Evolutionary conservation across 805 yeast genomes (phyloP), one percentile per base, ranked within the genome.

Genomic region (Pichia scutulata): DNA sequence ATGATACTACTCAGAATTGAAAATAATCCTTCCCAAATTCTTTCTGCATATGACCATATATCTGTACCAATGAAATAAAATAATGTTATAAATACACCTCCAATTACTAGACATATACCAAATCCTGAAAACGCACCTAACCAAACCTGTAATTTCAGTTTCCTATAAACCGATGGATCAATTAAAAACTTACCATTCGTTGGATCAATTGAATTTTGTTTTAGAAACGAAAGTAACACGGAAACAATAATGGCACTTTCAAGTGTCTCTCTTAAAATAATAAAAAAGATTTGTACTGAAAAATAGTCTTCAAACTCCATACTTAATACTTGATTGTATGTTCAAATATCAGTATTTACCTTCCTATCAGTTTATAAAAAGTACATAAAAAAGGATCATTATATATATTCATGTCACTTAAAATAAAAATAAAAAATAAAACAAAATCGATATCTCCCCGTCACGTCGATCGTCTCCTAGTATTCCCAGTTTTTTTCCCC

Each of bases 1-100:
- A 89, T 80, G 1, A 84, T 60, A 19, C 93, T 79, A 3, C 96
- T 89, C 28, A 89, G 64, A 14, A 90, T 73, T 57, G 92, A 84
- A 61, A 89, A 81, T 0, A 82, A 68, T 8, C 96, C 96, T 63
- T 89, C 97, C 86, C 96, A 89, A 48, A 87, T 73, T 59, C 93
- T 80, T 64, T 89, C 97, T 40, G 96, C 84, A 52, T 81, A 70
- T 9, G 90, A 78, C 97, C 97, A 89, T 48, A 87, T 69, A 67
- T 89, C 95, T 24, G 82, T 80, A 16, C 96, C 96, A 28, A 90
- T 69, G 43, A 81, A 62, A 60, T 89, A 88, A 65, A 89, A 89
- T 5, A 82, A 71, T 12, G 74, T 67, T 30, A 89, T 80, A 62
- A 89, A 85, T 0, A 78, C 64, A 4, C 82, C 78, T 4, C 97